phyloP scores from a whole-genome alignment of 1,284 basidiomycete genomes.

The Trichosporon faecale region DNA sequence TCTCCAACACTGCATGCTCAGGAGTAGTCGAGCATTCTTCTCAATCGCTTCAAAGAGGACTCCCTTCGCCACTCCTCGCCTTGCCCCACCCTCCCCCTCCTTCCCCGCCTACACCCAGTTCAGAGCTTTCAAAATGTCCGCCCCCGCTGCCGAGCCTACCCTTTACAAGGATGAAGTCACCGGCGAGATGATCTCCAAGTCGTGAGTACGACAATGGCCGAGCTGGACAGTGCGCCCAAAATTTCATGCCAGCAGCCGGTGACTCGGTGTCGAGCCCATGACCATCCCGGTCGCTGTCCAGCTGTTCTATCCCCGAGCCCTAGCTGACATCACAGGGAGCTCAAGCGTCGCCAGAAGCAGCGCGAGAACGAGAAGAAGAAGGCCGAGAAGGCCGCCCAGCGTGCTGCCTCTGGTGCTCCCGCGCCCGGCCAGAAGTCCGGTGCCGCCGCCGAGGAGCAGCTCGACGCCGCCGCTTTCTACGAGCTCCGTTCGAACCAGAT shows the following conservation, averaged over 20 bases:
- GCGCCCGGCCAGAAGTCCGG: constrained; percentile 50
- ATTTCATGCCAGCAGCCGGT: too few species aligned
- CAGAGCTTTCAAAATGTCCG: constrained; percentile 46
- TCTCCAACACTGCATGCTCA: neutral
- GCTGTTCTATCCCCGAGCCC: too few species aligned
- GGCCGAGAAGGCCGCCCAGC: constrained; percentile 71
- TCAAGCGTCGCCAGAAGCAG: constrained; percentile 84
- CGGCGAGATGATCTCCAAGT: constrained; percentile 92
- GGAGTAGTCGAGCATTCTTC: neutral
- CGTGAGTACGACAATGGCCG: constrained; percentile 56
- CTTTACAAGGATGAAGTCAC: constrained; percentile 71
- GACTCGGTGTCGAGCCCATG: too few species aligned
- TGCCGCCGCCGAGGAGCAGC: constrained; percentile 46
- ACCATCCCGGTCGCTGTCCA: neutral
- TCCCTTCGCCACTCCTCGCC: neutral
- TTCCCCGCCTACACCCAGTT: constrained; percentile 8
- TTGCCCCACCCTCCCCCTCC: neutral
- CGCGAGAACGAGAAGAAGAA: constrained; percentile 80
- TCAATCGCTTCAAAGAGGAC: neutral
- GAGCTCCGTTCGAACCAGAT: constrained; percentile 88
- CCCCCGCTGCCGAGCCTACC: constrained; percentile 37
- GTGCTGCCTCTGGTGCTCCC: constrained; percentile 63
- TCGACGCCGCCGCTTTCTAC: constrained; percentile 74
- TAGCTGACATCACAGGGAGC: constrained; percentile 61
- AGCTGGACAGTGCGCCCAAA: neutral